These are phyloP conservation scores for Datura wrightii DNA, from an alignment of 257 asterid genomes.

Conservation along the genomic window DNA sequence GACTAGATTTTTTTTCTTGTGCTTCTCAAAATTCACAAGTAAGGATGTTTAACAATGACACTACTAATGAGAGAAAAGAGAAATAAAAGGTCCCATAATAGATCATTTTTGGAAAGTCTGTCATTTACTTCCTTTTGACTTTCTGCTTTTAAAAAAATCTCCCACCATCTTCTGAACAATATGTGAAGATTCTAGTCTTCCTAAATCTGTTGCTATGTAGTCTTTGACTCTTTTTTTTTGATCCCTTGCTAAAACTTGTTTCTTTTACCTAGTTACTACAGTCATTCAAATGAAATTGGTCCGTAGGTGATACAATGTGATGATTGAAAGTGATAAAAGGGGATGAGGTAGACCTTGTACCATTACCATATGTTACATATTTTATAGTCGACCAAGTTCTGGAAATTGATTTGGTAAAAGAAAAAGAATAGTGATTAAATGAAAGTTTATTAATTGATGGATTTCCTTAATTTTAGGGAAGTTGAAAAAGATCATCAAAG, in stretches of 20 bases:
- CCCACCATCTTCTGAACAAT: slow-evolving; percentile 37
- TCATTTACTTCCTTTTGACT: neutral
- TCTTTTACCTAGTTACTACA: neutral
- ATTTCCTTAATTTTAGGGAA: neutral
- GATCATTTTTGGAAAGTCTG: neutral
- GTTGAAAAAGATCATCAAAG: neutral
- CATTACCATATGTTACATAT: neutral
- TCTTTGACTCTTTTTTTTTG: neutral
- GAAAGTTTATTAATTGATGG: neutral
- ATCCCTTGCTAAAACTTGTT: neutral
- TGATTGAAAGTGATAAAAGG: neutral
- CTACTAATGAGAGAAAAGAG: neutral
- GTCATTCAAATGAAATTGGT: slow-evolving; percentile 15
- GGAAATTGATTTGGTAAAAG: neutral
- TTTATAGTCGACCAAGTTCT: neutral
- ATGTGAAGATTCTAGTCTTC: slow-evolving; percentile 36
- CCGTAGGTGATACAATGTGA: neutral
- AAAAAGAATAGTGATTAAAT: neutral
- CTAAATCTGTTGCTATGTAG: neutral
- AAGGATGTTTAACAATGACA: neutral
- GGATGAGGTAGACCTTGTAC: neutral
- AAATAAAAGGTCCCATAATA: neutral
- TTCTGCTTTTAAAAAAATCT: neutral
- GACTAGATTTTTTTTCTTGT: neutral
- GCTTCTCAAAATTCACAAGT: slow-evolving; percentile 7